phyloP scores from a whole-genome alignment of 805 yeast species.

The Metschnikowia borealis region DNA sequence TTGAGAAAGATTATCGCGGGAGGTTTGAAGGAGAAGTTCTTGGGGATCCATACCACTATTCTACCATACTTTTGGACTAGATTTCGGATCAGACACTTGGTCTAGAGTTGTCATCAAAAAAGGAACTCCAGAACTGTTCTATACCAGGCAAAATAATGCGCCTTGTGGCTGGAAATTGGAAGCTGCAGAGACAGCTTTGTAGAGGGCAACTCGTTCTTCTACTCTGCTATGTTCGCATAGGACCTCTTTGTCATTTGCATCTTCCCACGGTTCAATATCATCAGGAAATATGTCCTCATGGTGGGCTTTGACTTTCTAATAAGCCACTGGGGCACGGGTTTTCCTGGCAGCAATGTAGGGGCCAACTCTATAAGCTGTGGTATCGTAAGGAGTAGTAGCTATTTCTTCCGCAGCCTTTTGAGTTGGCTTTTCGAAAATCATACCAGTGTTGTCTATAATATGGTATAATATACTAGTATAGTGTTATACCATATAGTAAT shows the following conservation, averaged over 20 bases:
- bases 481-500: no score
- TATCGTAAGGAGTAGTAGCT: neutral
- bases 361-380: neutral
- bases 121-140: neutral
- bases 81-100: no score
- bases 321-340: neutral
- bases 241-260: slow-evolving; percentile 2
- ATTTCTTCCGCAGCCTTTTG: neutral
- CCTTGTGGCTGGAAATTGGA: slow-evolving; percentile 1
- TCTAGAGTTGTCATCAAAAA: no score
- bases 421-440: neutral
- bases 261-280: slow-evolving; percentile 8
- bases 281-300: slow-evolving; percentile 1
- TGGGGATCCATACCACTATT: no score
- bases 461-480: no score
- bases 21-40: no score
- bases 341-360: neutral
- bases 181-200: neutral
- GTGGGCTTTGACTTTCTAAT: slow-evolving; percentile 3
- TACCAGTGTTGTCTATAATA: neutral
- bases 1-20: no score
- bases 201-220: neutral
- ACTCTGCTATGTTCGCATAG: neutral
- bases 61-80: no score
- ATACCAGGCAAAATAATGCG: neutral